phyloP scores from a whole-genome alignment of 2,329 filamentous ascomycete species.

The Amesomyces nigricolor region DNA sequence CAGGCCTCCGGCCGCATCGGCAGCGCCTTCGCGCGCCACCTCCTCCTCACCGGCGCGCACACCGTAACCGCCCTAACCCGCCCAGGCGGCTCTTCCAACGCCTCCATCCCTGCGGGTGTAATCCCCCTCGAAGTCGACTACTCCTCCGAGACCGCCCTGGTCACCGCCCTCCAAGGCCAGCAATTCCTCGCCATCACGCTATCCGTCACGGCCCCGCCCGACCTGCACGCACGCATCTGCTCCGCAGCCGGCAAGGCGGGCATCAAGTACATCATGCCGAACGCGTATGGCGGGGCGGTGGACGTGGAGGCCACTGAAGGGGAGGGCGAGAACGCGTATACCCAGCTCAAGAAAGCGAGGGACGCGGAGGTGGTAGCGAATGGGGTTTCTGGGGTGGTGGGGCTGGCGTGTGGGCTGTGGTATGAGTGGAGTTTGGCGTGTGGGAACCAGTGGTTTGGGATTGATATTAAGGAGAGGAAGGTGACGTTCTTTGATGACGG shows the following conservation, averaged over 20 bases:
- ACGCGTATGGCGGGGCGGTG: slow-evolving; percentile 36
- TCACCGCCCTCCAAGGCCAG: slow-evolving; percentile 17
- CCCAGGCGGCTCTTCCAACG: slow-evolving; percentile 2
- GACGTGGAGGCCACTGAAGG: slow-evolving; percentile 19
- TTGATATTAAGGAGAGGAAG: slow-evolving; percentile 18
- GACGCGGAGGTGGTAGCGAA: slow-evolving; percentile 36
- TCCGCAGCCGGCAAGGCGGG: slow-evolving; percentile 46
- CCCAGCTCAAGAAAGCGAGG: slow-evolving; percentile 16
- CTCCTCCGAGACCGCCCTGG: slow-evolving; percentile 8
- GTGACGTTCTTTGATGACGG: slow-evolving; percentile 49
- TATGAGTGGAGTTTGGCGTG: slow-evolving; percentile 46
- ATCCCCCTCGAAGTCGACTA: slow-evolving; percentile 15
- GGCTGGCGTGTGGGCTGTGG: slow-evolving; percentile 43
- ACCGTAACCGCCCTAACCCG: slow-evolving; percentile 19
- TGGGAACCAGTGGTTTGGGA: slow-evolving; percentile 23
- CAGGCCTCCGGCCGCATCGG: slow-evolving; percentile 14
- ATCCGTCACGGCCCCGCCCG: slow-evolving; percentile 34
- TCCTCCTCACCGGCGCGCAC: slow-evolving; percentile 12
- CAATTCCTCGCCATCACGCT: slow-evolving; percentile 47
- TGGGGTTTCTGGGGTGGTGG: slow-evolving; percentile 30
- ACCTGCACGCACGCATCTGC: slow-evolving; percentile 41
- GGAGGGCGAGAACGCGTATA: slow-evolving; percentile 19
- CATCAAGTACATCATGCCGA: slow-evolving; percentile 48
- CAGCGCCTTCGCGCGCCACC: slow-evolving; percentile 2
- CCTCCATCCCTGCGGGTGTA: slow-evolving; percentile 12